Evolutionary conservation across 176 grass and related monocot species (phyloP).

Genomic region (Luzula sylvatica): DNA sequence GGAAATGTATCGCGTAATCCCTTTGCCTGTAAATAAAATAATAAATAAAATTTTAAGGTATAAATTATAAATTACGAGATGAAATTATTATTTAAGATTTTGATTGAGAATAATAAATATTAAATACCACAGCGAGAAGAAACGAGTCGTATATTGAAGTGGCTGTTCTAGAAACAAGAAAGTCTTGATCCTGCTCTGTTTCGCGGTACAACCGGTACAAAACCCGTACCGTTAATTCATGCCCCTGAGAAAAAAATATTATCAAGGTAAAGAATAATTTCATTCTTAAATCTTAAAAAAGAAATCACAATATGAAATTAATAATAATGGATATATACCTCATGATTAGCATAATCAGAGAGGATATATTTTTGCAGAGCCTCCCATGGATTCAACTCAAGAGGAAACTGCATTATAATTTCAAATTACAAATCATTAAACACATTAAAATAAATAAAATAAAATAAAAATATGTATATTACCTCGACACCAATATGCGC

Average conservation of each 20-base stretch:
- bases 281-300: conserved; percentile 1
- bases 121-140: conserved; percentile 69
- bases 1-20: conserved; percentile 75
- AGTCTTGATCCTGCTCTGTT: conserved; percentile 90
- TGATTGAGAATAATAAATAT: neutral
- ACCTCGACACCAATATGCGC: conserved; percentile 89
- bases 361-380: conserved; percentile 73
- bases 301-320: conserved; percentile 16
- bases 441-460: conserved; percentile 8
- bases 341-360: conserved; percentile 71
- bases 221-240: conserved; percentile 86
- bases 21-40: conserved; percentile 77
- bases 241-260: conserved; percentile 71
- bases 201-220: conserved; percentile 89
- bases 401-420: conserved; percentile 87
- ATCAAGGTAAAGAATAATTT: conserved; percentile 35
- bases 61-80: no score
- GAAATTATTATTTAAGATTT: neutral
- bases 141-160: conserved; percentile 96
- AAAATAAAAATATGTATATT: conserved; percentile 24
- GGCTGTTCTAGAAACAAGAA: conserved; percentile 94
- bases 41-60: no score
- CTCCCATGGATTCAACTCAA: conserved; percentile 82
- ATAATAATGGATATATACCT: conserved; percentile 36
- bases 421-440: conserved; percentile 21